phyloP scores from a whole-genome alignment of 208 protist species.

The Leishmania lainsoni region DNA sequence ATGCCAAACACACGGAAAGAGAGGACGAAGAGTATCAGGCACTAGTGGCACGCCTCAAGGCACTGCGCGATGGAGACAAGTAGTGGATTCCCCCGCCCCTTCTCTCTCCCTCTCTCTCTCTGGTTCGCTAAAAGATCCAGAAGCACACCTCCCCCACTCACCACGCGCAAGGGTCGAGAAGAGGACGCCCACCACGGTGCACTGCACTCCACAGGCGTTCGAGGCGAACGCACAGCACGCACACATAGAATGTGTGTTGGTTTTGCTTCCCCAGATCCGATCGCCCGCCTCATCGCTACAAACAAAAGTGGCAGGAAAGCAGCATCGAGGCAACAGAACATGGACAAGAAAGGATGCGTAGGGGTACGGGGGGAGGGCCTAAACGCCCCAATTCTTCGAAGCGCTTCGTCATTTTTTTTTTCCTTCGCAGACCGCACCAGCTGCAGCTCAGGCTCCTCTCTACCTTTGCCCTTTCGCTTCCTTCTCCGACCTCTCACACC shows the following conservation, averaged over 20 bases:
- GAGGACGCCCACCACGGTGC: background rate
- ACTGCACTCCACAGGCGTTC: background rate
- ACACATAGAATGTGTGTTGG: background rate
- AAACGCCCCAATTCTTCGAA: background rate
- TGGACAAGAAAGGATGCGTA: background rate
- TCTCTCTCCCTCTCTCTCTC: background rate
- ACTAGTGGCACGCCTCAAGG: conserved; percentile 52
- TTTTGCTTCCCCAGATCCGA: background rate
- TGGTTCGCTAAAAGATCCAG: background rate
- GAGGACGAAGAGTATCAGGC: conserved; percentile 54
- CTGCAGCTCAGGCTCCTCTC: background rate
- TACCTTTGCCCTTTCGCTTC: background rate
- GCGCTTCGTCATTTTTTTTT: background rate
- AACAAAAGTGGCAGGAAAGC: background rate
- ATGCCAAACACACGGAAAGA: conserved; percentile 48
- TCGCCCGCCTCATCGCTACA: background rate
- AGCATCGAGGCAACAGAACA: background rate
- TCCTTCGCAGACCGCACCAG: background rate
- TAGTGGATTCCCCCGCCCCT: background rate
- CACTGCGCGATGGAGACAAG: conserved; percentile 34
- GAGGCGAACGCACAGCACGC: background rate
- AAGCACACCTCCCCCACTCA: background rate
- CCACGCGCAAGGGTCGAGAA: background rate
- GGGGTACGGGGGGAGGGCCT: background rate
- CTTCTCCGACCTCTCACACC: background rate